phyloP scores from a whole-genome alignment of 2,329 filamentous ascomycete species.

The Aspergillus pseudotamarii region DNA sequence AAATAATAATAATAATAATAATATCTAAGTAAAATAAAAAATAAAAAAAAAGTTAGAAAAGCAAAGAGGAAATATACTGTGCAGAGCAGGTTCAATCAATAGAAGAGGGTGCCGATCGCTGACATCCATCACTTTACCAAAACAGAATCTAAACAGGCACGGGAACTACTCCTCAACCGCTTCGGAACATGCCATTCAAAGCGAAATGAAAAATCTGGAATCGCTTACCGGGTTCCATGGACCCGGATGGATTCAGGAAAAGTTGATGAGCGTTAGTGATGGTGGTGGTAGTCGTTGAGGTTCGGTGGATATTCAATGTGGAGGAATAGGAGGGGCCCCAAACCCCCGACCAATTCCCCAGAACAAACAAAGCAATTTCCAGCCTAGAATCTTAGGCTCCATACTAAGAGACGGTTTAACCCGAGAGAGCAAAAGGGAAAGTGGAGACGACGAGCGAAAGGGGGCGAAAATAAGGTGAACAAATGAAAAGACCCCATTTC shows the following conservation, averaged over 20 bases:
- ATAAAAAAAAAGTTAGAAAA: not conserved
- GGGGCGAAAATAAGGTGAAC: not conserved
- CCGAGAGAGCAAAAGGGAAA: not conserved
- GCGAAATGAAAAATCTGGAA: not conserved
- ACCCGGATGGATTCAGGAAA: not conserved
- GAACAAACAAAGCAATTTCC: not conserved
- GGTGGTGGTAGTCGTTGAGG: not conserved
- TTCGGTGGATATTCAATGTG: not conserved
- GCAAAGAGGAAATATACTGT: not conserved
- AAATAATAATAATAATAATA: not conserved
- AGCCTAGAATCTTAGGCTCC: not conserved
- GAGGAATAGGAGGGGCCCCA: constrained; percentile 1
- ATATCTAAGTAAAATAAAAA: not conserved
- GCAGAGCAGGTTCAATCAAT: not conserved
- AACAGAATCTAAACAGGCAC: not conserved
- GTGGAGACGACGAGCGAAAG: not conserved
- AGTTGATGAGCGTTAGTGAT: not conserved
- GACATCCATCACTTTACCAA: not conserved
- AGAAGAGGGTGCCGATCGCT: not conserved
- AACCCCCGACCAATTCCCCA: constrained; percentile 9
- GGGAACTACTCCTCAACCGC: not conserved
- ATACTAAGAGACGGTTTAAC: not conserved
- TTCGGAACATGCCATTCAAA: not conserved
- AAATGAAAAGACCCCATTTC: not conserved
- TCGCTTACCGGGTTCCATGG: not conserved